phyloP scores from a whole-genome alignment of 2,329 filamentous ascomycete species.

The Colletotrichum chrysophilum region DNA sequence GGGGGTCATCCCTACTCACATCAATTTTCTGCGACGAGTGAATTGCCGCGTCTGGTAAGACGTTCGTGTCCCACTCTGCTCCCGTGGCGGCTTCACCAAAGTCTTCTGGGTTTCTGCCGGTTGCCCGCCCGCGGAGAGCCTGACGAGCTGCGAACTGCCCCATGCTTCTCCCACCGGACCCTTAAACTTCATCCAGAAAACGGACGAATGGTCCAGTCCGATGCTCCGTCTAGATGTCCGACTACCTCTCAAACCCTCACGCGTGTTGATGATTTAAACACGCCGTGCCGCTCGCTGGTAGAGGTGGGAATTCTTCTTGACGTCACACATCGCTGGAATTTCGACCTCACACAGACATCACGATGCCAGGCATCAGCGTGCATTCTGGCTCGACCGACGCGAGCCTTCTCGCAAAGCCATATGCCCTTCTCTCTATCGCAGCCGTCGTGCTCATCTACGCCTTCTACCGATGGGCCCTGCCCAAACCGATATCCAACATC shows the following conservation, averaged over 20 bases:
- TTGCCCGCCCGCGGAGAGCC: too few species aligned
- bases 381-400: neutral
- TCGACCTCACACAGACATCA: neutral
- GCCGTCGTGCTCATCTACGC: neutral
- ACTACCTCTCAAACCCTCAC: neutral
- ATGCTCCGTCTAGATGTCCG: neutral
- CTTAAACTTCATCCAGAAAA: neutral
- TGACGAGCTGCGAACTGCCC: neutral
- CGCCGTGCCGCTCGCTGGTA: neutral
- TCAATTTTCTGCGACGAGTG: neutral
- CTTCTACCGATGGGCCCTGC: conserved; percentile 29
- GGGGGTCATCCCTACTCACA: conserved; percentile 4
- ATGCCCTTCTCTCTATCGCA: neutral
- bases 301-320: neutral
- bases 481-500: conserved; percentile 49
- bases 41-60: conserved; percentile 13
- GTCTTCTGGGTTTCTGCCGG: neutral
- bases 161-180: neutral
- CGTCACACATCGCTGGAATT: neutral
- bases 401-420: neutral
- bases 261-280: neutral
- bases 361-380: neutral
- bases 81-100: neutral
- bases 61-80: neutral
- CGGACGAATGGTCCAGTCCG: neutral